Conservation (phyloP, 441 rosid genomes). For the Brassica balearica region DNA sequence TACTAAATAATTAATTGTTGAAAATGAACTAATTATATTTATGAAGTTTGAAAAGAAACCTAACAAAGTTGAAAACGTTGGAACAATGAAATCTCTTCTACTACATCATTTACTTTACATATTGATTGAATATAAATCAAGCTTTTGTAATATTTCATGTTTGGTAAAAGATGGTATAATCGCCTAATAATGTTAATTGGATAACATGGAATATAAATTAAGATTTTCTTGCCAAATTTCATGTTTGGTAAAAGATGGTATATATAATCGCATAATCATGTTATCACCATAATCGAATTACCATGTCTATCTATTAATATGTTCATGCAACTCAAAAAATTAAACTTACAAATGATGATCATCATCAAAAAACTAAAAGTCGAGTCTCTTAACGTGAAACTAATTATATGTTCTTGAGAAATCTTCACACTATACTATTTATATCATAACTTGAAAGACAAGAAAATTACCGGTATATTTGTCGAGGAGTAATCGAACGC, state of each 20-base stretch:
- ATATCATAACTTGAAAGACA: conserved; percentile 1
- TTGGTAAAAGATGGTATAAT: background rate
- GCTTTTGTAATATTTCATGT: background rate
- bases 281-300: background rate
- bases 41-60: too few relatives aligned
- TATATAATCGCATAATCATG: background rate
- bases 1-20: too few relatives aligned
- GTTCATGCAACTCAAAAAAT: background rate
- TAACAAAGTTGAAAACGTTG: too few relatives aligned
- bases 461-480: conserved; percentile 65
- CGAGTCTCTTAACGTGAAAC: background rate
- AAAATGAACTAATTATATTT: too few relatives aligned
- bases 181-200: background rate
- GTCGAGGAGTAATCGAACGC: conserved; percentile 86
- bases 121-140: too few relatives aligned
- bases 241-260: background rate
- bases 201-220: background rate
- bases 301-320: background rate
- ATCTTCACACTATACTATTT: background rate
- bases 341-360: background rate
- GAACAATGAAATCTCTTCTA: too few relatives aligned
- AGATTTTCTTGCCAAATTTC: background rate
- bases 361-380: background rate
- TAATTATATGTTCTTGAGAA: background rate
- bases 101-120: too few relatives aligned